Conservation (phyloP, 192 early-diverging fungal species). For the Backusella liffmaniae region DNA sequence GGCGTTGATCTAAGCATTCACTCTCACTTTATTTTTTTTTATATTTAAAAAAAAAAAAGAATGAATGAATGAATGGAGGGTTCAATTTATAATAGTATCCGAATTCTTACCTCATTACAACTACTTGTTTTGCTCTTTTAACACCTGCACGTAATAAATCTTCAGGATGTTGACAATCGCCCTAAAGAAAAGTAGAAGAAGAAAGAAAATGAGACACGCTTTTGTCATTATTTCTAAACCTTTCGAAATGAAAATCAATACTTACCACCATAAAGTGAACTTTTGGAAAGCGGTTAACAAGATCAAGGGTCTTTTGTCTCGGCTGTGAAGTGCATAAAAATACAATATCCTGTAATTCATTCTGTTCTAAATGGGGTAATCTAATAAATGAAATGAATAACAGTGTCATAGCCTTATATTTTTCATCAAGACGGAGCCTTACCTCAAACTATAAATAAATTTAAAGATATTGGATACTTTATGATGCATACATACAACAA, state of each 20-base stretch:
- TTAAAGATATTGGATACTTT: slow-evolving; percentile 29
- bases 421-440: not conserved
- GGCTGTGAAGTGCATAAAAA: slow-evolving; percentile 35
- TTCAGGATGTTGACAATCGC: slow-evolving; percentile 44
- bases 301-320: slow-evolving; percentile 33
- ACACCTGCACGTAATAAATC: slow-evolving; percentile 45
- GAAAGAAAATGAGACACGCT: not conserved
- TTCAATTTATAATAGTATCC: not conserved
- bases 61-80: not conserved
- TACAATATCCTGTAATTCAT: slow-evolving; percentile 45
- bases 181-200: slow-evolving; percentile 17
- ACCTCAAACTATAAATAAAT: slow-evolving; percentile 21
- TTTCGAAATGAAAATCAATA: not conserved
- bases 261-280: slow-evolving; percentile 41
- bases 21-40: slow-evolving; percentile 13
- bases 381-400: not conserved
- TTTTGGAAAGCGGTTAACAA: slow-evolving; percentile 37
- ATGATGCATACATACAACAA: slow-evolving; percentile 41
- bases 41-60: not conserved
- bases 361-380: slow-evolving; percentile 28
- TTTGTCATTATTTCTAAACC: not conserved
- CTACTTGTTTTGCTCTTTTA: slow-evolving; percentile 39
- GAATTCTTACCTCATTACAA: slow-evolving; percentile 35
- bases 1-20: slow-evolving; percentile 35
- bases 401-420: not conserved